Base-by-base conservation (phyloP, 2,329 filamentous ascomycete species). In the Beauveria medogensis region DNA sequence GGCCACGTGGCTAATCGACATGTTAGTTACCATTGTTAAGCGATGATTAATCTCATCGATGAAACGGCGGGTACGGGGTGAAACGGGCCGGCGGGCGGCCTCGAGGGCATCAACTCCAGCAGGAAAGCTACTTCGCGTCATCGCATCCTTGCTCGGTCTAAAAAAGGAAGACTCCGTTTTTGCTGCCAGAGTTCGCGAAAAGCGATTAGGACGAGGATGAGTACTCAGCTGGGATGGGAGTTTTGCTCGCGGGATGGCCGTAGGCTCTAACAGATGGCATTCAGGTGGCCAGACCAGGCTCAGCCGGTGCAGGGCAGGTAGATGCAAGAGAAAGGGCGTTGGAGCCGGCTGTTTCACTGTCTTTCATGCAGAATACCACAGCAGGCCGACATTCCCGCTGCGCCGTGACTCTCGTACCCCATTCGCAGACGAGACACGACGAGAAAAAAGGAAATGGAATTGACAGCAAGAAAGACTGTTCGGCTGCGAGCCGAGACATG, bases 21-120 rank as follows among this genome's bases (percentile, higher is more conserved):
- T 41, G 44, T 16, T 53, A 77, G 75, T 77, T 34, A 77, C 75
- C 14, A 89, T 90, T 74, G 76, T 90, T 72, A 90, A 90, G 76
- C 84, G 85, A 78, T 89, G 78, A 80, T 65, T 52, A 37, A 37
- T 34, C 34, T 40, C 62, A 66, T 63, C 63, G 41, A 63, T 61
- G 63, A 65, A 61, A 65, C 55, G 65, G 69, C 65, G 67, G 66
- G 64, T 65, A 67, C 65, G n/a, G 50, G 54, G 63, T 63, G 63
- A 66, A 66, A 62, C 65, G 65, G 64, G 65, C 34, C 5, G 62
- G 64, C 59, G 16, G 20, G 48, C 22, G 53, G 53, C 24, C 53
- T 14, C 14, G 7, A 30, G 16, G 24, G 53, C 40, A 18, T 46
- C 18, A 47, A 14, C 28, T 55, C 63, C 62, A 50, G 44, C 22